Base-by-base conservation (phyloP, 2,329 filamentous ascomycete species). In the Hyphodiscus sp. region DNA sequence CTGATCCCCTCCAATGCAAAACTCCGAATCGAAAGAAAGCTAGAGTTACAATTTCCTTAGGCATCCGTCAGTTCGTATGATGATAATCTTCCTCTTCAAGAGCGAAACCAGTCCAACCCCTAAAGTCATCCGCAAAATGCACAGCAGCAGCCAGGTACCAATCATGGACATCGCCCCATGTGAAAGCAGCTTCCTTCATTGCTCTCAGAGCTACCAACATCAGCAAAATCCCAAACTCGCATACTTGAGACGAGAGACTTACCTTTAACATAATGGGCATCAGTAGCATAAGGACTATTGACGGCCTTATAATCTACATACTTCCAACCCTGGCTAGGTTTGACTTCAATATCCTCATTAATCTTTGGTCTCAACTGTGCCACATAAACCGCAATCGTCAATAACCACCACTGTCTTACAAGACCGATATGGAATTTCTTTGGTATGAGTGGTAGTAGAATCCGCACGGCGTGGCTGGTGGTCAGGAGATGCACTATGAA, bases 231-330 rank as follows among this genome's bases (percentile, higher is more conserved):
- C 18, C 11, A 18, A 44, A 13, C 20, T 3, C 5, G 11, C 20
- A 45, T 11, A 42, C 6, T 16, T 42, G 41, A 42, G 19, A 19
- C 10, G 42, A n/a, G 18, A 29, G 45, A 60, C 74, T 68, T 71
- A 83, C 87, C 83, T 73, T 96, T 95, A 30, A 97, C 84, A 66
- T 84, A 96, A 70, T 95, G 88, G 18, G 88, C 80, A 71, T 97
- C 90, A 1, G 79, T 82, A 10, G 81, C 75, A 71, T 83, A 83
- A 49, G 79, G 69, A 10, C 86, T 85, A 50, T 80, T 82, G 18
- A 96, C 66, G 2, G 87, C 89, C 70, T 83, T 80, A 50, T 87
- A 73, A 50, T 85, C 78, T 5, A 92, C 86, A 69, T 87, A 88
- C 6, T 81, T 79, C 94, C 94, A 99, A 48, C 81, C 77, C 63